Evolutionary conservation across 2,329 filamentous ascomycete species (phyloP).

Genomic region (Apiospora kogelbergensis): DNA sequence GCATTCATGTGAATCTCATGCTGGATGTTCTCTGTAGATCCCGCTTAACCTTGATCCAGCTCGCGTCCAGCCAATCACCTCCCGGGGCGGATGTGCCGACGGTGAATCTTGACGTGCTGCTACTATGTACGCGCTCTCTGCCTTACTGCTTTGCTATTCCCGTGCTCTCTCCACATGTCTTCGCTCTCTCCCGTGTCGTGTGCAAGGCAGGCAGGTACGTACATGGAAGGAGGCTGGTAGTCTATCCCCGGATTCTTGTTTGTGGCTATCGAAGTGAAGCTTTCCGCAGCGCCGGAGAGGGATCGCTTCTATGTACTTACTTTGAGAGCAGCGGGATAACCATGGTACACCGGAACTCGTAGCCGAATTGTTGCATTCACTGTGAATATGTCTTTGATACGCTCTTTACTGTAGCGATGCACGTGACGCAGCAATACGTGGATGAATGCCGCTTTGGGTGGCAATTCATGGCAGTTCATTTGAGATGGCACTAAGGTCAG

Average conservation of each 20-base stretch:
- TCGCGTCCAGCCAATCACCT: background rate
- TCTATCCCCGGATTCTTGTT: background rate
- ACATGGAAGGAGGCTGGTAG: background rate
- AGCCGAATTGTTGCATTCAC: background rate
- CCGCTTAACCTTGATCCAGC: background rate
- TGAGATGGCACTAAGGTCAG: background rate
- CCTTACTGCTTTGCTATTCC: background rate
- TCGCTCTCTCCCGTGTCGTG: background rate
- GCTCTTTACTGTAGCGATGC: background rate
- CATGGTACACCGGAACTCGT: background rate
- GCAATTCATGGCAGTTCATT: background rate
- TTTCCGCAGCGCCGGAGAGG: background rate
- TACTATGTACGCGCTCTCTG: background rate
- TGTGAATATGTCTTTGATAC: background rate
- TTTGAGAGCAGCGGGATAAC: background rate
- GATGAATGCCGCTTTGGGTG: background rate
- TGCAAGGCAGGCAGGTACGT: background rate
- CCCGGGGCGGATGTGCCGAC: background rate
- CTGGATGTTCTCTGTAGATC: background rate
- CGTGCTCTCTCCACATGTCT: background rate
- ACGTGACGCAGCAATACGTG: too few species aligned
- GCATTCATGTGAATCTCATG: background rate
- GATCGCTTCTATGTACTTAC: too few species aligned
- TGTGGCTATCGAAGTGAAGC: background rate
- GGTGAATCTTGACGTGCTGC: background rate